Percentiles rank a stretch among this genome's conserved stretches.
These are phyloP conservation scores for Ehretia macrophylla DNA, from an alignment of 257 asterid species.

Conservation along the genomic window DNA sequence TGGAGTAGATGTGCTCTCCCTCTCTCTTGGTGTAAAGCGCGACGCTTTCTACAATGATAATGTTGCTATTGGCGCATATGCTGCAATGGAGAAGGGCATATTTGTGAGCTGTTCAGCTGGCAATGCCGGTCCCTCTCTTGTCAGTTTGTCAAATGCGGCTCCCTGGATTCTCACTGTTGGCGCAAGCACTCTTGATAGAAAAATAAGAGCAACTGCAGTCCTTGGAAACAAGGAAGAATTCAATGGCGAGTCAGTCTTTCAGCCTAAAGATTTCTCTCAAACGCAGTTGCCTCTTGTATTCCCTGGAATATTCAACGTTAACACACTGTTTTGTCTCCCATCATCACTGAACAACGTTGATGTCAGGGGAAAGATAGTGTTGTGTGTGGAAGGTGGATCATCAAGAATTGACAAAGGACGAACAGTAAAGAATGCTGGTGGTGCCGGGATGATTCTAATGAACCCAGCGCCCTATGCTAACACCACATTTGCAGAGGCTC, in stretches of 20 bases:
- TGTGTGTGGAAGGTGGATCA: constrained; percentile 18
- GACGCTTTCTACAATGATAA: constrained; percentile 6
- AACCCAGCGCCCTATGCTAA: not conserved
- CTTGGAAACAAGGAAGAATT: constrained; percentile 26
- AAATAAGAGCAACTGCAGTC: constrained; percentile 24
- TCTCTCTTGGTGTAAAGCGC: constrained; percentile 28
- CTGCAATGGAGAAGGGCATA: constrained; percentile 40
- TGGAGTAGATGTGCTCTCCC: constrained; percentile 30
- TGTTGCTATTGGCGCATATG: constrained; percentile 33
- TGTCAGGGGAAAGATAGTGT: constrained; percentile 42
- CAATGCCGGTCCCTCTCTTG: constrained; percentile 16
- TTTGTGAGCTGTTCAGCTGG: constrained; percentile 43
- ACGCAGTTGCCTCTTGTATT: constrained; percentile 24
- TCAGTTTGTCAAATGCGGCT: constrained; percentile 13
- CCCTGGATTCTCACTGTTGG: constrained; percentile 55
- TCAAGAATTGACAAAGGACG: constrained; percentile 19
- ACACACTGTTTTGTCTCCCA: constrained; percentile 15
- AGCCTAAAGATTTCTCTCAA: constrained; percentile 22
- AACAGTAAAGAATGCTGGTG: constrained; percentile 35
- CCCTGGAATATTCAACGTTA: constrained; percentile 12
- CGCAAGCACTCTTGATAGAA: constrained; percentile 39
- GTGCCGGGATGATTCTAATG: constrained; percentile 43
- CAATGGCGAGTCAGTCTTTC: constrained; percentile 32
- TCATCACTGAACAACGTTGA: constrained; percentile 11
- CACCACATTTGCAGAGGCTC: constrained; percentile 21